phyloP scores from a whole-genome alignment of 2,329 filamentous ascomycete species.

The Alternaria dauci region DNA sequence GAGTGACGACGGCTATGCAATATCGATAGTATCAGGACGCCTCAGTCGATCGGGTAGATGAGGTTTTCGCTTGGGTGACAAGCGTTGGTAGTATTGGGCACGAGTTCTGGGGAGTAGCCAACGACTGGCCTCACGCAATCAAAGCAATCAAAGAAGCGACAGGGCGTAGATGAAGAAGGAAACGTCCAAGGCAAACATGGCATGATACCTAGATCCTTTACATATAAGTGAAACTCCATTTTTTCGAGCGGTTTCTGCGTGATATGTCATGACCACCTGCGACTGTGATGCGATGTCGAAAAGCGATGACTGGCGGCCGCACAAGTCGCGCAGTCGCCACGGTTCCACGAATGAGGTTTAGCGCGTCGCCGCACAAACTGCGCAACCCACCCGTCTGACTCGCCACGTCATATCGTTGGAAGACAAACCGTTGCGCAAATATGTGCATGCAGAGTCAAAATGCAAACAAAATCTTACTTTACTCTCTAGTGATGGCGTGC shows the following conservation, averaged over 20 bases:
- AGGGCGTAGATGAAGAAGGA: constrained; percentile 18
- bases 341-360: constrained; percentile 10
- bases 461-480: background rate
- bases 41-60: constrained; percentile 10
- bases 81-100: constrained; percentile 19
- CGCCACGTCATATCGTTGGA: background rate
- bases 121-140: constrained; percentile 31
- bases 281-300: constrained; percentile 4
- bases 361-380: constrained; percentile 29
- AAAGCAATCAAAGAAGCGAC: constrained; percentile 31
- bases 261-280: constrained; percentile 25
- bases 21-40: constrained; percentile 18
- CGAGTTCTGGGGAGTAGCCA: constrained; percentile 25
- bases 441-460: constrained; percentile 1
- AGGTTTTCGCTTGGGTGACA: constrained; percentile 21
- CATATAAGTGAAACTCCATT: background rate
- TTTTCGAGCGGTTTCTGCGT: constrained; percentile 7
- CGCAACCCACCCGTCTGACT: constrained; percentile 18
- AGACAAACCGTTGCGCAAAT: constrained; percentile 3
- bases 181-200: constrained; percentile 3
- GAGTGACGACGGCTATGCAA: constrained; percentile 23
- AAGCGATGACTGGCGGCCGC: constrained; percentile 22
- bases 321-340: constrained; percentile 33
- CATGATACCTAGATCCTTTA: background rate
- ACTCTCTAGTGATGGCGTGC: background rate